These are phyloP conservation scores for Aspergillus aculeatinus DNA, from an alignment of 2,329 filamentous ascomycete species.

Conservation along the genomic window DNA sequence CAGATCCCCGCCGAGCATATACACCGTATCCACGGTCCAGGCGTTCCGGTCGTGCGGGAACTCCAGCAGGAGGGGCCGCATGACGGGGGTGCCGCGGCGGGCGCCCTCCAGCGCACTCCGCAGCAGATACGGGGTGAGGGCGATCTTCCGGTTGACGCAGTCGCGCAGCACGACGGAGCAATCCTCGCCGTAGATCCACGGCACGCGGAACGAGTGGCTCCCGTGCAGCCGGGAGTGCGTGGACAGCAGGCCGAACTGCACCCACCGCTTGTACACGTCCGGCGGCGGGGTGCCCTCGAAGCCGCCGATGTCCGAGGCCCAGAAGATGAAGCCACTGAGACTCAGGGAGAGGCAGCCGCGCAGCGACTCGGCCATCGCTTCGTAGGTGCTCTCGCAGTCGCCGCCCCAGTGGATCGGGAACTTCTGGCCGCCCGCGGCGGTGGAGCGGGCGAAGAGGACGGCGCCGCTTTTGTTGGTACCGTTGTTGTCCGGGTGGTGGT, in stretches of 20 bases:
- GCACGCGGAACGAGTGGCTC: slow-evolving; percentile 69
- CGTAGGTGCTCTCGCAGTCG: slow-evolving; percentile 71
- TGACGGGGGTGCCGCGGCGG: slow-evolving; percentile 58
- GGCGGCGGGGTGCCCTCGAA: slow-evolving; percentile 68
- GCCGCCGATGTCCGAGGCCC: slow-evolving; percentile 69
- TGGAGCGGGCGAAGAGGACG: slow-evolving; percentile 65
- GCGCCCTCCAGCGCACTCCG: slow-evolving; percentile 53
- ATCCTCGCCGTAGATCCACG: slow-evolving; percentile 69
- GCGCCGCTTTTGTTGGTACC: slow-evolving; percentile 19
- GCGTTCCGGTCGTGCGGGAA: slow-evolving; percentile 69
- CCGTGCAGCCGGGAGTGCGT: slow-evolving; percentile 70
- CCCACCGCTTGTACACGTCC: slow-evolving; percentile 75
- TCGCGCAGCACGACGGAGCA: slow-evolving; percentile 58
- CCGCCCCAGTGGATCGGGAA: slow-evolving; percentile 73
- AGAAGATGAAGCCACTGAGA: slow-evolving; percentile 65
- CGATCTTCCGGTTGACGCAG: slow-evolving; percentile 55
- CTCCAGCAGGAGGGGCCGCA: slow-evolving; percentile 67
- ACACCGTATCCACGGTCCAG: slow-evolving; percentile 68
- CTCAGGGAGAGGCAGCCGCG: slow-evolving; percentile 65
- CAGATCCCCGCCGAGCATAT: slow-evolving; percentile 67
- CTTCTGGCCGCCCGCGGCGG: slow-evolving; percentile 66
- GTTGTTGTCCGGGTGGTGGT: slow-evolving; percentile 41
- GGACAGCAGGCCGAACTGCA: slow-evolving; percentile 71
- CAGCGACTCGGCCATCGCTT: slow-evolving; percentile 70
- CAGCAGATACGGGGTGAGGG: slow-evolving; percentile 59